phyloP scores from a whole-genome alignment of 2,329 filamentous ascomycete species.

The Rhinocladiella similis region DNA sequence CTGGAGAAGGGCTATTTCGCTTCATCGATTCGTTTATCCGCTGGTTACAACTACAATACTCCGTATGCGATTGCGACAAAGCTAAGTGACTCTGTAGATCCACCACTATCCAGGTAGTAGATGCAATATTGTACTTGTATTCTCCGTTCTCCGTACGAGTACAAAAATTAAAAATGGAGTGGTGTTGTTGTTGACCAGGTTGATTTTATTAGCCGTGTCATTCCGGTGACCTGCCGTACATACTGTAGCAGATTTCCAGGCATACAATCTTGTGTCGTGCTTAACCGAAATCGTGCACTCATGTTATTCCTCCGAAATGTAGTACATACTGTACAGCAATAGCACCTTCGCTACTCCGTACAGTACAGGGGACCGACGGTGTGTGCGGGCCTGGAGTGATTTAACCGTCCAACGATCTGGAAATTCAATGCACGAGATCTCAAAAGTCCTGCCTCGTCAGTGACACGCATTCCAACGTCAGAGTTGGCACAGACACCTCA shows the following conservation, averaged over 20 bases:
- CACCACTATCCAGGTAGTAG: background rate
- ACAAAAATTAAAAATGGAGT: too few species aligned
- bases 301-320: too few species aligned
- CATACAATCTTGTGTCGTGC: background rate
- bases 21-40: constrained; percentile 2
- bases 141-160: too few species aligned
- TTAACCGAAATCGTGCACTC: background rate
- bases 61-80: constrained; percentile 1
- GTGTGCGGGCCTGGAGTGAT: too few species aligned
- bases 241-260: background rate
- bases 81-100: too few species aligned
- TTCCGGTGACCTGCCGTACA: background rate
- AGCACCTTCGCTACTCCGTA: too few species aligned
- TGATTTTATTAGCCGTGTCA: background rate
- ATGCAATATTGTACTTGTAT: background rate
- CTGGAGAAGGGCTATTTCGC: constrained; percentile 9
- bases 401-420: background rate
- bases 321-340: too few species aligned
- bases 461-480: constrained; percentile 5
- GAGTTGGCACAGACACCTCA: constrained; percentile 5
- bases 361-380: too few species aligned
- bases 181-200: background rate
- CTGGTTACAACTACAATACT: background rate
- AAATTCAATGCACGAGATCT: too few species aligned
- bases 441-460: too few species aligned